phyloP scores from a whole-genome alignment of 768 basidiomycete species.

The Cantharellus anzutake region DNA sequence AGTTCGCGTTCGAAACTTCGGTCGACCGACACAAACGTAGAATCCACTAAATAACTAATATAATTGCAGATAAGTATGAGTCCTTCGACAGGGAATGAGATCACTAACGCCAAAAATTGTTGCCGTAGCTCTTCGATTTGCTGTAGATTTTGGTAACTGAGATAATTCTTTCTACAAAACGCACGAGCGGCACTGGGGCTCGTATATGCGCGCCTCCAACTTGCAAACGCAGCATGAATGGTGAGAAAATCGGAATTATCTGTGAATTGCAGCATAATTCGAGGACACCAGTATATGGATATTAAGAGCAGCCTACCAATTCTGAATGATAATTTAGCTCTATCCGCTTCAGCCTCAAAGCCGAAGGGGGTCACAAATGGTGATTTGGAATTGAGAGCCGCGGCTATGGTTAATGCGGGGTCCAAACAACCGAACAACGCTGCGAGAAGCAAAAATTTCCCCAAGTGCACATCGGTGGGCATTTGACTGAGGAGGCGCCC shows the following conservation, averaged over 20 bases:
- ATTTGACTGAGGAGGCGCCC: conserved; percentile 77
- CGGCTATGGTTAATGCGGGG: conserved; percentile 91
- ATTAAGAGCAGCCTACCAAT: conserved; percentile 27
- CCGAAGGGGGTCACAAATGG: conserved; percentile 86
- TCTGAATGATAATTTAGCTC: conserved; percentile 63
- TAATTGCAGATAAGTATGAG: conserved; percentile 3
- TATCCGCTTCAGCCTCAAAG: conserved; percentile 67
- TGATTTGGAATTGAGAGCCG: conserved; percentile 78
- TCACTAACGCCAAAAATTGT: conserved; percentile 52
- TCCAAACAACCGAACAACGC: conserved; percentile 79
- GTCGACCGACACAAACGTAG: conserved; percentile 60
- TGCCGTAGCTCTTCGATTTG: conserved; percentile 94
- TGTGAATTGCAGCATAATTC: conserved; percentile 15
- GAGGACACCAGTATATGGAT: neutral
- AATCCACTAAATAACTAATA: conserved; percentile 68
- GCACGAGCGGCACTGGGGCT: conserved; percentile 42
- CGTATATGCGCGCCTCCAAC: conserved; percentile 62
- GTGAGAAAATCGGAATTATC: conserved; percentile 94
- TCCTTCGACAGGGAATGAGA: conserved; percentile 9
- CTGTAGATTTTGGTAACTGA: conserved; percentile 84
- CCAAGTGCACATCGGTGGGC: conserved; percentile 89
- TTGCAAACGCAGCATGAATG: conserved; percentile 73
- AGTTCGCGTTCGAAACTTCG: conserved; percentile 47
- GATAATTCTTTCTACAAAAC: conserved; percentile 62
- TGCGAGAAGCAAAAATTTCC: conserved; percentile 77